Base-by-base conservation (phyloP, 75 land plant genomes). In the Chamaecyparis obtusa region DNA sequence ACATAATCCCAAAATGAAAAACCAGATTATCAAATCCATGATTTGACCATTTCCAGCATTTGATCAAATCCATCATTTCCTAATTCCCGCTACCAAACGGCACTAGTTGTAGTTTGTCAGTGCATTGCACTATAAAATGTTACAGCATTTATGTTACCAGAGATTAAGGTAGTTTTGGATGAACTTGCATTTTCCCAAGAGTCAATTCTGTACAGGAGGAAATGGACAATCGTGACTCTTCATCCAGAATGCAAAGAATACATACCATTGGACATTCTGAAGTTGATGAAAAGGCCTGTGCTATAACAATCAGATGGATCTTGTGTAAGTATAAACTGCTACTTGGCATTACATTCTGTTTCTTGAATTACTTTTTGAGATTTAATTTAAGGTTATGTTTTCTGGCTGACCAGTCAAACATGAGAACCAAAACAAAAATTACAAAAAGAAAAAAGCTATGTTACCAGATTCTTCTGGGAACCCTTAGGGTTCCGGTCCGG, bases 111-210 rank as follows among this genome's bases (percentile, higher is more conserved):
- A 86, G 74, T 92, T 83, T 97, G 97, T 86, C 87, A 93, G 85
- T 89, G 55, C 71, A 92, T 94, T 88, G 97, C 97, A 55, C 92
- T 95, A 67, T 95, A 95, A 33, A 72, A 86, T 55, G 91, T 95
- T 57, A 90, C 87, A 54, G 83, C 85, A 75, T 92, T 94, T 88
- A 90, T 94, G 19, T 87, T 97, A 37, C 95, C 95, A 57, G 92
- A 92, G 71, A 87, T 97, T 3, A 94, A 91, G 71, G 91, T 90
- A 8, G 86, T 97, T 19, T 94, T 97, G 89, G 94, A 93, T 87
- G 94, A 92, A 81, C 89, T 94, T 64, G 93, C 93, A 19, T 94
- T 94, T 44, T 81, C 90, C 94, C 86, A 92, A 88, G 71, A 83
- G 43, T 35, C 17, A 44, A 54, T 19, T 46, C n/a, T 84, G 55